Evolutionary conservation across 768 basidiomycete genomes (phyloP).

Genomic region (Lactifluus volemus): DNA sequence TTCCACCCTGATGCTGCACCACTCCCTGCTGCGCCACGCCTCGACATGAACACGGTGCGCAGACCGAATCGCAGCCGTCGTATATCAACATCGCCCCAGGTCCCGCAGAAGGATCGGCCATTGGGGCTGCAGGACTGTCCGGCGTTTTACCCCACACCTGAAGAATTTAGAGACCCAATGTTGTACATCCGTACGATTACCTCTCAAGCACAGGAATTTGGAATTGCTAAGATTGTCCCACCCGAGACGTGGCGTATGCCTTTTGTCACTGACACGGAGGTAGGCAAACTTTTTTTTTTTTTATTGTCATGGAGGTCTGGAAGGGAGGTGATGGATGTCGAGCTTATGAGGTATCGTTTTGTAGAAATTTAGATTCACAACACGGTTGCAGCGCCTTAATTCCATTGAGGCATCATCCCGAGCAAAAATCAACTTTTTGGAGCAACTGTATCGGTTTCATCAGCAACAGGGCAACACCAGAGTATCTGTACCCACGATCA

Average conservation of each 20-base stretch:
- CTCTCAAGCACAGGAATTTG: constrained; percentile 60
- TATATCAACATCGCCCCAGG: constrained; percentile 25
- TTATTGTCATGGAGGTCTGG: constrained; percentile 20
- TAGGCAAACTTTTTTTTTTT: constrained; percentile 29
- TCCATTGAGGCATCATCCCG: constrained; percentile 95
- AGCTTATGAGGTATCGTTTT: constrained; percentile 13
- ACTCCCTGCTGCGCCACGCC: constrained; percentile 50
- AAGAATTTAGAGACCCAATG: constrained; percentile 93
- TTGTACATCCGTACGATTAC: constrained; percentile 81
- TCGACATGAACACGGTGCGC: constrained; percentile 69
- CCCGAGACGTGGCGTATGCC: constrained; percentile 93
- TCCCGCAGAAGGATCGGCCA: constrained; percentile 43
- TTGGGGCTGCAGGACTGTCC: constrained; percentile 89
- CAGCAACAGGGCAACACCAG: constrained; percentile 89
- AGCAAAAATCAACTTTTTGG: constrained; percentile 94
- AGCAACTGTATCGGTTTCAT: constrained; percentile 94
- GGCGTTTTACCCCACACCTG: constrained; percentile 77
- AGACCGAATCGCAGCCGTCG: constrained; percentile 45
- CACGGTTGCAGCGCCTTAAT: constrained; percentile 88
- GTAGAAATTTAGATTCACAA: constrained; percentile 91
- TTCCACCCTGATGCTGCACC: constrained; percentile 32
- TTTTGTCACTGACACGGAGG: constrained; percentile 91
- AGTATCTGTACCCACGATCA: constrained; percentile 89
- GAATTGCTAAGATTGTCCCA: constrained; percentile 95
- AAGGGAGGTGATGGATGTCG: constrained; percentile 16